Evolutionary conservation across 2,329 filamentous ascomycete species (phyloP), one percentile per base, ranked within the genome.

Genomic region (Fusarium abutilonis): DNA sequence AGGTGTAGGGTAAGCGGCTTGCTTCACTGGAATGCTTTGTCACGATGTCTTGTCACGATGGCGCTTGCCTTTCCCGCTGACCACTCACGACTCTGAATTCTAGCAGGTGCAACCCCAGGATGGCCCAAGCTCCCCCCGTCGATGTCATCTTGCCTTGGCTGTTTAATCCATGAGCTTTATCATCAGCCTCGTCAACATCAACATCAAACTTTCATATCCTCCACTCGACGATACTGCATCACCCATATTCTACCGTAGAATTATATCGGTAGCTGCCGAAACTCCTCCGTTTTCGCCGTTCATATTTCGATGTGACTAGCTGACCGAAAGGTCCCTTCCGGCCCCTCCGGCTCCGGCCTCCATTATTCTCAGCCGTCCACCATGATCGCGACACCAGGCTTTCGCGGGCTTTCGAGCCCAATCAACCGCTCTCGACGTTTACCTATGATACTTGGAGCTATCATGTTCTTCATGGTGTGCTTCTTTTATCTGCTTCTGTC

Each of bases 401-500:
- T 53, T 41, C 54, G 53, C 52, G 60, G 52, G 47, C 61, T 64
- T 52, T 52, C 53, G 15, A 62, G 54, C 34, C 59, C 60, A 9
- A 41, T 44, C 29, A 55, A 56, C 19, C 43, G 52, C 21, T 41
- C 49, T n/a, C 66, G 69, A 11, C 66, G 69, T 14, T 44, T 68
- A 35, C 59, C 67, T 3, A 44, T 61, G 43, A 45, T 70, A 31
- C 21, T 68, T 4, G 60, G 63, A 21, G 66, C 43, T 13, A 49
- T 42, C 8, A 48, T 50, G n/a, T 41, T 71, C 50, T 70, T 70
- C 57, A 63, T 72, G 39, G 68, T 72, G 64, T 64, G 54, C 14
- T n/a, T 70, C 29, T 61, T 69, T 58, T 67, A 71, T 59, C 47
- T 73, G 21, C 48, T 72, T 9, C 40, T 73, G 15, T 64, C 69